Conservation (phyloP, 768 basidiomycete genomes). For the Tricholoma furcatifolium region DNA sequence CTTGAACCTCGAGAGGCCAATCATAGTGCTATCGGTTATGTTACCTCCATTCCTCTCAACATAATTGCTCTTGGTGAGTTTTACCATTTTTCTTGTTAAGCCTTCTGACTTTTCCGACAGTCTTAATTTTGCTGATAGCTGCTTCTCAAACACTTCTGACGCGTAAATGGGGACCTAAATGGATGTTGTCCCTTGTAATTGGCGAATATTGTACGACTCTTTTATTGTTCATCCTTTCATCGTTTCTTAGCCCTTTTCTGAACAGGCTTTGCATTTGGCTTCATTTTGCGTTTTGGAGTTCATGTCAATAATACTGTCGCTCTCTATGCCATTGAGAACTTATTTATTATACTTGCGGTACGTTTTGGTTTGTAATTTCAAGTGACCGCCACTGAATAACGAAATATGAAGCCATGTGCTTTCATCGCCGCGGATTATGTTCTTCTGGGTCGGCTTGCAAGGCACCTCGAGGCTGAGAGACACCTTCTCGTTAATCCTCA, state of each 20-base stretch:
- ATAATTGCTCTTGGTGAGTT: too few species aligned
- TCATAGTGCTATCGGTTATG: too few species aligned
- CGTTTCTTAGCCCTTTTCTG: too few species aligned
- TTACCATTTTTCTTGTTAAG: too few species aligned
- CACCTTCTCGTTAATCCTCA: constrained; percentile 52
- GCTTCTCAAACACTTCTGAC: constrained; percentile 44
- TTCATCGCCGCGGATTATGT: constrained; percentile 75
- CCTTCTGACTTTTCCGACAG: constrained; percentile 10
- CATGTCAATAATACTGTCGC: constrained; percentile 46
- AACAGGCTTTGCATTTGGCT: constrained; percentile 54
- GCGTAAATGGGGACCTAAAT: constrained; percentile 46
- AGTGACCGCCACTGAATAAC: neutral
- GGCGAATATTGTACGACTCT: constrained; percentile 52
- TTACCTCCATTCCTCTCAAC: too few species aligned
- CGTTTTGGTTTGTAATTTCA: constrained; percentile 10
- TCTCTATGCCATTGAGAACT: constrained; percentile 53
- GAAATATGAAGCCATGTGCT: constrained; percentile 61
- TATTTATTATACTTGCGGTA: constrained; percentile 61
- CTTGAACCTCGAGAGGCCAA: too few species aligned
- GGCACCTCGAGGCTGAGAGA: constrained; percentile 41
- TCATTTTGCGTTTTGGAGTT: constrained; percentile 54
- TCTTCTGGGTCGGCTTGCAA: constrained; percentile 62
- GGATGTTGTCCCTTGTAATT: constrained; percentile 61
- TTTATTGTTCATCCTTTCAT: too few species aligned
- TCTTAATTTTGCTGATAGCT: constrained; percentile 40